phyloP scores from a whole-genome alignment of 2,329 filamentous ascomycete genomes.

The Berkeleyomyces rouxiae region DNA sequence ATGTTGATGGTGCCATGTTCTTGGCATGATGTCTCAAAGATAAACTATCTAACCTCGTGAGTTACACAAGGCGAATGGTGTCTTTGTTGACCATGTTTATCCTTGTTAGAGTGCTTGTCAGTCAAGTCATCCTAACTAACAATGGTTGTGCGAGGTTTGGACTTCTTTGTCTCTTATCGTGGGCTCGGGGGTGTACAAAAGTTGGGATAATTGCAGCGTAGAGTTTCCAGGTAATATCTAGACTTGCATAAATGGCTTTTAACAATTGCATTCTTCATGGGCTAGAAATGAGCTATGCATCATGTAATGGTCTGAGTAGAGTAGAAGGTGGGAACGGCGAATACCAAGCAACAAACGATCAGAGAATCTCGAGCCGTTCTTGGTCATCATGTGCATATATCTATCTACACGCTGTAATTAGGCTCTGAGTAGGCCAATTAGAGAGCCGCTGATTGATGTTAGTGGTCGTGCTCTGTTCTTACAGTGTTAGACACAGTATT shows the following conservation, averaged over 20 bases:
- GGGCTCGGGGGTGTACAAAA: slow-evolving; percentile 2
- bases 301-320: not conserved
- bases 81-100: not conserved
- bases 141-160: not conserved
- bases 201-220: slow-evolving; percentile 14
- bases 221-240: not conserved
- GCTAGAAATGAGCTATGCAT: too few species aligned
- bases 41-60: not conserved
- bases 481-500: not conserved
- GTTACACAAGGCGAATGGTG: not conserved
- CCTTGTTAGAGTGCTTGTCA: not conserved
- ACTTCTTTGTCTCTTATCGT: slow-evolving; percentile 12
- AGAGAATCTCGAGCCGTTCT: slow-evolving; percentile 11
- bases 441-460: not conserved
- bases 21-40: not conserved
- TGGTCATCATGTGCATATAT: not conserved
- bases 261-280: too few species aligned
- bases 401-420: not conserved
- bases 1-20: not conserved
- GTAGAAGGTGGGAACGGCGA: slow-evolving; percentile 16
- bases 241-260: too few species aligned
- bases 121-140: not conserved
- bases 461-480: not conserved
- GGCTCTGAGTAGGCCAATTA: not conserved
- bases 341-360: not conserved